Base-by-base conservation (phyloP, 2,329 filamentous ascomycete species). In the Aspergillus spinulosporus region DNA sequence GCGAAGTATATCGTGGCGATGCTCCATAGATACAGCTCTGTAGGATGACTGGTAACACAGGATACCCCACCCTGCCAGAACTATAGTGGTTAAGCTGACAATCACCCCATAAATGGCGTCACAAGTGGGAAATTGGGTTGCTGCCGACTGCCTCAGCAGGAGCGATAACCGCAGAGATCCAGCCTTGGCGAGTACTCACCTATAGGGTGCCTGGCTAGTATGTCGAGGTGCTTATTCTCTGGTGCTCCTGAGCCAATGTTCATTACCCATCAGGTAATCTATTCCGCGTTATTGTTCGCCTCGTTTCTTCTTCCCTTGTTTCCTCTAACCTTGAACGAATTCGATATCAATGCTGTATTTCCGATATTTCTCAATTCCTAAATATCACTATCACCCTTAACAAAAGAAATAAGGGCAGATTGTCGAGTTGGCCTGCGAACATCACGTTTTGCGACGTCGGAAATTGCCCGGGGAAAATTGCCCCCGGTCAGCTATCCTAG, bases 221-320 rank as follows among this genome's bases (percentile, higher is more conserved):
- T 52, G 39, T 21, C 21, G 21, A 21, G 21, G 21, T 21, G 21
- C 39, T 52, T 52, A 37, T 52, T 52, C 9, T 52, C 14, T 36
- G 21, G 21, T 21, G 21, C 21, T 21, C n/a, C 36, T 42, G 31
- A 42, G 50, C 21, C n/a, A 46, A 46, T 31, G 9, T 14, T 14
- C 12, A 15, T 28, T 45, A 21, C 50, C 42, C 31, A 43, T 7
- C 12, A 31, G 34, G 50, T 29, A 52, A 52, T 52, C 31, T 52
- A 29, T 52, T 32, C 50, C 50, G 50, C 21, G 21, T 21, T 21
- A 21, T 21, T 21, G 21, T 21, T 21, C 21, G 21, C 21, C 21
- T 21, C 31, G 42, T 32, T 15, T 5, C 21, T 37, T 26, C 21
- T 21, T 14, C 42, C 21, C 32, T n/a, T 29, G 8, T 15, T 39